Conservation (phyloP, 2,329 filamentous ascomycete genomes). For the Aspergillus pseudoviridinutans region DNA sequence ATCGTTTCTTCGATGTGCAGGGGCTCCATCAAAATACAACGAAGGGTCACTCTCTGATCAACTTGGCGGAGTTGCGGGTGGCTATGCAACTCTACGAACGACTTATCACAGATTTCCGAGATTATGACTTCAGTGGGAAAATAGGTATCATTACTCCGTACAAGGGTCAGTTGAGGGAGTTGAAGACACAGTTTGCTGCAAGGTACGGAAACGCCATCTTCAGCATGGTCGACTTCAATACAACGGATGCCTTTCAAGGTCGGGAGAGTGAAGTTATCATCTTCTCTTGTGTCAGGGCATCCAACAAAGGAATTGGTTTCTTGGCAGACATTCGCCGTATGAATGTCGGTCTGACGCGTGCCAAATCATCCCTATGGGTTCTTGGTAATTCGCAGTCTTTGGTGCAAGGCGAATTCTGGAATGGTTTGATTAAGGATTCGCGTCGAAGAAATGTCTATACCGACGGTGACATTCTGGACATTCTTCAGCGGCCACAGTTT, state of each 20-base stretch:
- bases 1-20: constrained; percentile 94
- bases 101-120: constrained; percentile 66
- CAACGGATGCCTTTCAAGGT: constrained; percentile 95
- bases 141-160: constrained; percentile 98
- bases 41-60: constrained; percentile 85
- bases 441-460: constrained; percentile 72
- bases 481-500: constrained; percentile 54
- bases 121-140: constrained; percentile 70
- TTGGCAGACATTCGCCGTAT: constrained; percentile 97
- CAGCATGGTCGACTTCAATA: constrained; percentile 91
- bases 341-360: constrained; percentile 97
- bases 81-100: constrained; percentile 81
- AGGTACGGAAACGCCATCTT: constrained; percentile 72
- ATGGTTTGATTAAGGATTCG: constrained; percentile 77
- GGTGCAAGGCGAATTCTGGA: constrained; percentile 86
- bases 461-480: constrained; percentile 55
- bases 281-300: constrained; percentile 95
- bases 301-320: constrained; percentile 92
- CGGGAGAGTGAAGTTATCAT: constrained; percentile 97
- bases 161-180: constrained; percentile 81
- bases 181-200: constrained; percentile 69
- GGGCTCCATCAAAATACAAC: constrained; percentile 79
- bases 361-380: constrained; percentile 95
- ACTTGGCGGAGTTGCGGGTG: constrained; percentile 79
- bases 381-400: constrained; percentile 87